Evolutionary conservation across 2,329 filamentous ascomycete species (phyloP).

Genomic region (Paracamarosporium sp.): DNA sequence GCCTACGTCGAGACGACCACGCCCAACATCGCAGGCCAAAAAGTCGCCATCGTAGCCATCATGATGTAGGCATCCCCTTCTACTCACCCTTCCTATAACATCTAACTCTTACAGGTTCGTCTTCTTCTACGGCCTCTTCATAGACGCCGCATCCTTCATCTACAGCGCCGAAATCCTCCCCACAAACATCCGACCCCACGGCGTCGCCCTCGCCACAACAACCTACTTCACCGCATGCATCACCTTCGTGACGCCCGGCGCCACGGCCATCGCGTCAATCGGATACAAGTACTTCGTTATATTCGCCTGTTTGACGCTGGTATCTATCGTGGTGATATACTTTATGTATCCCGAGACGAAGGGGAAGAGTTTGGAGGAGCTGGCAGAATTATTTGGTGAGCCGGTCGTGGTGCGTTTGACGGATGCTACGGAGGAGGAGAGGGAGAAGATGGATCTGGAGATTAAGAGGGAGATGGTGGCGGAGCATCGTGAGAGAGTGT

Average conservation of each 20-base stretch:
- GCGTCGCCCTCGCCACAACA: slow-evolving; percentile 23
- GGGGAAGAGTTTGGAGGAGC: slow-evolving; percentile 64
- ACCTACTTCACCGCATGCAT: slow-evolving; percentile 26
- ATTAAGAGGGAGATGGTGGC: slow-evolving; percentile 23
- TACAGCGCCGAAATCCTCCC: slow-evolving; percentile 31
- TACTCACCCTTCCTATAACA: not conserved
- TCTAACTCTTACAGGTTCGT: slow-evolving; percentile 43
- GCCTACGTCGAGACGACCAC: slow-evolving; percentile 20
- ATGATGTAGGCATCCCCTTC: slow-evolving; percentile 21
- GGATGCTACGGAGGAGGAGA: slow-evolving; percentile 26
- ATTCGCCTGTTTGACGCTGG: slow-evolving; percentile 43
- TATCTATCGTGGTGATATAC: slow-evolving; percentile 52
- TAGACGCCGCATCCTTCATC: slow-evolving; percentile 33
- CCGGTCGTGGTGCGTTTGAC: slow-evolving; percentile 28
- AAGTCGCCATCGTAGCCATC: slow-evolving; percentile 29
- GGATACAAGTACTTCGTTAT: slow-evolving; percentile 32
- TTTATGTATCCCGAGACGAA: slow-evolving; percentile 66
- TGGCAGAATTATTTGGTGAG: slow-evolving; percentile 65
- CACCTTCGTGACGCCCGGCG: slow-evolving; percentile 23
- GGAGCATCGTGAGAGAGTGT: slow-evolving; percentile 13
- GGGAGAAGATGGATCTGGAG: slow-evolving; percentile 20
- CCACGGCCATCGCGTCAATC: slow-evolving; percentile 27
- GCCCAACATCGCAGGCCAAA: slow-evolving; percentile 21
- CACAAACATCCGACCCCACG: slow-evolving; percentile 24
- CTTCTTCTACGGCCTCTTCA: slow-evolving; percentile 55